Base-by-base conservation (phyloP, 805 yeast species). In the Torulaspora maleeae region DNA sequence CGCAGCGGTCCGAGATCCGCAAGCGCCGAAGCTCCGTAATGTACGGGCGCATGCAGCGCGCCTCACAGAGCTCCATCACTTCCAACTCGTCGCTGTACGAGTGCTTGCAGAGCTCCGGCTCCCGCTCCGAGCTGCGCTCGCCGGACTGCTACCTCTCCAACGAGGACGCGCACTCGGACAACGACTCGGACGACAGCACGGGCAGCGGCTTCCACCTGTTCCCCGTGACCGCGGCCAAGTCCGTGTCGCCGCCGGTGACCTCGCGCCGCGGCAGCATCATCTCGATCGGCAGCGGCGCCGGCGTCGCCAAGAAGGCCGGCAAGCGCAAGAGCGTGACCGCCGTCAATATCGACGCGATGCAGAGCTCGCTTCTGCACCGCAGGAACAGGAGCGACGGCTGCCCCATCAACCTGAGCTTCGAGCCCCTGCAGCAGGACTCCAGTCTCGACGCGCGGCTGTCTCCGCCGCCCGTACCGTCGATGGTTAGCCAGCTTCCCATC, bases 1-100 rank as follows among this genome's bases (percentile, higher is more conserved):
- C 50, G 5, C 52, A 50, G 27, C 38, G 55, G 22, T 51, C 55
- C 33, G 56, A 53, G 45, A 54, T 51, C 17, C 54, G 59, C 27
- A 55, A 55, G 36, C 51, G 58, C 27, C 42, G 59, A 33, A 52
- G 58, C 29, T 52, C 58, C 17, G 55, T 53, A n/a, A 53, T 55
- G 56, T 47, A 53, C 38, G 55, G 55, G 10, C 46, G 55, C 25
- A 55, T 55, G 41, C 53, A 51, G 20, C 42, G 53, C 12, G 59
- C 59, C 6, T 52, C 59, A 6, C 52, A 49, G 27, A 49, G 51
- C 38, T 44, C 58, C 11, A 45, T 55, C 28, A 46, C 53, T 2
- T 50, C 57, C 9, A 53, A 53, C 41, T 44, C 50, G n/a, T 51
- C 55, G 3, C 47, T 55, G 4, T 53, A 53, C 44, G 55, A 52